A percentile compares a stretch with the other conserved stretches of the same genome.
Conservation (phyloP, 352 stramenopile genomes). For the Phytophthora nicotianae region DNA sequence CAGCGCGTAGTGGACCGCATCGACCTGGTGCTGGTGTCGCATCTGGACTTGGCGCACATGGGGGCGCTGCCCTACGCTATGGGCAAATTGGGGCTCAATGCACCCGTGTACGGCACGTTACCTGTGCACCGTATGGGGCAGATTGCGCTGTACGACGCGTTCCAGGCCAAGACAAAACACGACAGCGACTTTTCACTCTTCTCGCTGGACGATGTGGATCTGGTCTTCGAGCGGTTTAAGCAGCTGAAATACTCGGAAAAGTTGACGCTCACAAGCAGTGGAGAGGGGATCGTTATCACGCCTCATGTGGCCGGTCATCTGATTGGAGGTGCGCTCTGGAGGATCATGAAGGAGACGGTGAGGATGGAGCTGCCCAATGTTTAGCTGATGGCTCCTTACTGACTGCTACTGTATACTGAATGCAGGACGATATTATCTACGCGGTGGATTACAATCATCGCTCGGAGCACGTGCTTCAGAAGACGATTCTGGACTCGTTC, state of each 20-base stretch:
- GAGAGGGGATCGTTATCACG: constrained; percentile 92
- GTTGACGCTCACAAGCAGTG: constrained; percentile 83
- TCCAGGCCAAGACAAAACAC: constrained; percentile 91
- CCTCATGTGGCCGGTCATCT: constrained; percentile 94
- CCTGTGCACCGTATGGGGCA: constrained; percentile 97
- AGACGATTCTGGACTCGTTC: constrained; percentile 94
- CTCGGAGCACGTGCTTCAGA: constrained; percentile 94
- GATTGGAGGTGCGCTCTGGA: constrained; percentile 95
- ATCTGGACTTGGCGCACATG: constrained; percentile 91
- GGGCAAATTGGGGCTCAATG: constrained; percentile 81
- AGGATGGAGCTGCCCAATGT: constrained; percentile 1
- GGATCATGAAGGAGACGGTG: constrained; percentile 94
- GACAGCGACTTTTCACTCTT: constrained; percentile 93
- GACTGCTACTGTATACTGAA: constrained; percentile 2
- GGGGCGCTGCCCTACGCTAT: constrained; percentile 90
- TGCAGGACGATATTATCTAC: constrained; percentile 93
- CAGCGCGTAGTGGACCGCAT: constrained; percentile 84
- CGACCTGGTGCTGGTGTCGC: constrained; percentile 91
- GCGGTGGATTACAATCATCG: constrained; percentile 94
- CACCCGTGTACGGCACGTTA: constrained; percentile 93
- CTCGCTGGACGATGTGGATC: constrained; percentile 94
- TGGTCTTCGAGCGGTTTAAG: constrained; percentile 92
- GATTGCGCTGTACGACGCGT: constrained; percentile 96
- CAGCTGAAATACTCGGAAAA: constrained; percentile 97
- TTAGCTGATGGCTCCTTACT: not conserved